Conservation (phyloP, 1,284 basidiomycete species). For the Rhodotorula sp. region DNA sequence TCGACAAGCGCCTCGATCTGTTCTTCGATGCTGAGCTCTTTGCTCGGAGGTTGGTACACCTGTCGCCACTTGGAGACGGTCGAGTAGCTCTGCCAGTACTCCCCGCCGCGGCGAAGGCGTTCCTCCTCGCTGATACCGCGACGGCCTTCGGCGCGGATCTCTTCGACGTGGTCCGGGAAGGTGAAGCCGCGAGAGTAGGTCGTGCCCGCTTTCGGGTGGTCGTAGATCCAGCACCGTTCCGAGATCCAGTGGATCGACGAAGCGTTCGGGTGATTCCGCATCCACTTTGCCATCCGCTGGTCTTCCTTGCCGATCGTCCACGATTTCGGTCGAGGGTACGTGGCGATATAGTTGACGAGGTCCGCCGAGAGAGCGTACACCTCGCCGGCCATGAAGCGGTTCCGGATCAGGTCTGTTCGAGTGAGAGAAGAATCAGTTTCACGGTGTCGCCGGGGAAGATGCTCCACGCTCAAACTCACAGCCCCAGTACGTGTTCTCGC, state of each 20-base stretch:
- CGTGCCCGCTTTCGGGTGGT: constrained; percentile 91
- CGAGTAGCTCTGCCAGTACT: constrained; percentile 57
- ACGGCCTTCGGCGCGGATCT: constrained; percentile 56
- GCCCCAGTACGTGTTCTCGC: constrained; percentile 83
- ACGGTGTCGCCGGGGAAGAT: not conserved
- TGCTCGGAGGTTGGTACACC: constrained; percentile 69
- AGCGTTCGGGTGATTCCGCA: constrained; percentile 78
- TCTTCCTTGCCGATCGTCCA: constrained; percentile 85
- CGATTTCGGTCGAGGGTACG: constrained; percentile 65
- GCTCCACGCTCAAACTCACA: constrained; percentile 54
- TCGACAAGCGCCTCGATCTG: constrained; percentile 90
- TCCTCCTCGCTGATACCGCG: constrained; percentile 48
- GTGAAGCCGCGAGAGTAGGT: constrained; percentile 89
- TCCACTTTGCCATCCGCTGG: constrained; percentile 90
- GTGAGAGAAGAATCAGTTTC: not conserved
- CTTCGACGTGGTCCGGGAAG: constrained; percentile 84
- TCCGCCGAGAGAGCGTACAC: constrained; percentile 87
- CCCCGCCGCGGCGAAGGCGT: constrained; percentile 43
- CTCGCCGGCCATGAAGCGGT: constrained; percentile 94
- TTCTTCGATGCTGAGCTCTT: constrained; percentile 66
- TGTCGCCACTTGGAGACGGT: constrained; percentile 81
- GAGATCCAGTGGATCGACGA: constrained; percentile 79
- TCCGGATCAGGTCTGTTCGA: constrained; percentile 72
- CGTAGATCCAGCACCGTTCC: constrained; percentile 97
- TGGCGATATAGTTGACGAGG: constrained; percentile 83